Evolutionary conservation across 169 alveolate genomes (phyloP).

Genomic region (Theileria annulata): DNA sequence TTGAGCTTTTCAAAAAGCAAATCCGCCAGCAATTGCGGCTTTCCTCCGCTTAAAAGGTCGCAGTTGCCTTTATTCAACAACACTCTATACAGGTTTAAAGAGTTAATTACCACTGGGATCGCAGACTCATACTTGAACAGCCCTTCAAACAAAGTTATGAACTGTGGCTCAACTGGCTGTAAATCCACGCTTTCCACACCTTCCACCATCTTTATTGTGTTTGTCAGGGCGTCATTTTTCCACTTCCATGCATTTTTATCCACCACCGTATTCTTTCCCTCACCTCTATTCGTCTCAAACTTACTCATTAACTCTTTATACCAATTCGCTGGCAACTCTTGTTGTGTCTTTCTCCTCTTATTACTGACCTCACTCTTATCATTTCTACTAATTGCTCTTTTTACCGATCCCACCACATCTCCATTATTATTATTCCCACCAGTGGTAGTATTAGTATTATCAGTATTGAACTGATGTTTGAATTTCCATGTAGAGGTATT

Average conservation of each 20-base stretch:
- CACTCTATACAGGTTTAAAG: conserved; percentile 10
- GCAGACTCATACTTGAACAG: conserved; percentile 55
- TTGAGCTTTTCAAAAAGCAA: conserved; percentile 51
- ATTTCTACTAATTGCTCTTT: background rate
- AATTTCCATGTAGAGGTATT: conserved; percentile 31
- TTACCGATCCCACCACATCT: background rate
- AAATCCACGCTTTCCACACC: background rate
- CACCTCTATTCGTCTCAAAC: conserved; percentile 20
- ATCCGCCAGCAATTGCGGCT: conserved; percentile 18
- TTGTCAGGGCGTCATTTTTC: conserved; percentile 21
- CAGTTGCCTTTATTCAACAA: conserved; percentile 29
- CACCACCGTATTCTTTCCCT: conserved; percentile 1
- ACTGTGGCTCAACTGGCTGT: conserved; percentile 14
- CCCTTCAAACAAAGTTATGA: conserved; percentile 24
- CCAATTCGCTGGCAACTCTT: background rate
- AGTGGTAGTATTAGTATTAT: background rate
- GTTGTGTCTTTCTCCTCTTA: background rate
- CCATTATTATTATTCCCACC: background rate
- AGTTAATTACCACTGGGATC: conserved; percentile 39
- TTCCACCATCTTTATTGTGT: background rate
- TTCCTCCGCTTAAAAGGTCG: background rate
- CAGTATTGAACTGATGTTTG: background rate
- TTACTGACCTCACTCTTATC: background rate
- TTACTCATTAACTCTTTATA: background rate
- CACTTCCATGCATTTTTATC: conserved; percentile 58